phyloP scores from a whole-genome alignment of 441 rosid species.

The Arabidopsis hybrid region DNA sequence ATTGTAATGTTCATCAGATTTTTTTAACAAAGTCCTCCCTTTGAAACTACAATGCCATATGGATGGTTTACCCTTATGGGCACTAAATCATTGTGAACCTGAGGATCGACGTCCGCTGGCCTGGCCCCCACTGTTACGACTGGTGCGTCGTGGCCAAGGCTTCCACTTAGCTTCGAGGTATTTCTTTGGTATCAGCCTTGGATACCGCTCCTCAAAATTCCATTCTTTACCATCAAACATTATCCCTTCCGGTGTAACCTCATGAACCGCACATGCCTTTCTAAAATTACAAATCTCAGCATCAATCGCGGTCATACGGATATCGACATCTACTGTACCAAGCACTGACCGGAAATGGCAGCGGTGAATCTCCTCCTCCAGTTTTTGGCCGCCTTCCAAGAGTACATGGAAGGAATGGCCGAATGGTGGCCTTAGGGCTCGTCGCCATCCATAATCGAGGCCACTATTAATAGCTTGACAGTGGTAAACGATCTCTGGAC shows the following conservation, averaged over 20 bases:
- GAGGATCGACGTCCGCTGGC: conserved; percentile 17
- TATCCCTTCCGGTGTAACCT: conserved; percentile 41
- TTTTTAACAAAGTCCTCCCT: too few species aligned
- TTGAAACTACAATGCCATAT: conserved; percentile 11
- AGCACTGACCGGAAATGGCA: conserved; percentile 44
- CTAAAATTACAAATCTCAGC: conserved; percentile 35
- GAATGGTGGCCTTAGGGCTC: conserved; percentile 33
- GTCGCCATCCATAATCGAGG: conserved; percentile 46
- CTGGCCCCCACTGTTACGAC: neutral
- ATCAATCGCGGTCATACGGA: conserved; percentile 40
- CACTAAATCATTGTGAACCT: conserved; percentile 33
- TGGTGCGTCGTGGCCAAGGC: conserved; percentile 38
- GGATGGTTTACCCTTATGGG: conserved; percentile 13
- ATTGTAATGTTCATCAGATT: neutral
- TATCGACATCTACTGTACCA: conserved; percentile 38
- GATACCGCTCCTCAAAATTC: conserved; percentile 42
- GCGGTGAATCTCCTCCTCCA: conserved; percentile 42
- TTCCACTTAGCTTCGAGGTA: conserved; percentile 43
- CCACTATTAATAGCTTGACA: conserved; percentile 29
- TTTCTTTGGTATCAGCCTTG: conserved; percentile 24
- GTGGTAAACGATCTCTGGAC: conserved; percentile 40
- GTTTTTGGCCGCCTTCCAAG: conserved; percentile 41
- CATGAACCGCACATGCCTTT: conserved; percentile 31
- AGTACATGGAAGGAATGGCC: conserved; percentile 35
- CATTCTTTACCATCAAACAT: conserved; percentile 40